phyloP scores from a whole-genome alignment of 345 rosid species.

The Salix arbutifolia region DNA sequence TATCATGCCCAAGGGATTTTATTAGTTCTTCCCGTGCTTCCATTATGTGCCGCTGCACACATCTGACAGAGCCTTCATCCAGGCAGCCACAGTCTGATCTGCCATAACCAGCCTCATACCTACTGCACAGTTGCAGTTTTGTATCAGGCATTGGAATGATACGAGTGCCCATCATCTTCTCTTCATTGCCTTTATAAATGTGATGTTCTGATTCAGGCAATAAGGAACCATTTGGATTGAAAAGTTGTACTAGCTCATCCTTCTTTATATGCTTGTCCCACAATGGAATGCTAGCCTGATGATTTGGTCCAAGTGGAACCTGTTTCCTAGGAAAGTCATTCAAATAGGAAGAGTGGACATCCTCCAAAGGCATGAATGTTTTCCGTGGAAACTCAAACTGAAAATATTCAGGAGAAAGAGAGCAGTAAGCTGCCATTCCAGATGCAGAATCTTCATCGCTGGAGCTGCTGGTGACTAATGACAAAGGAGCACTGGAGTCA shows the following conservation, averaged over 20 bases:
- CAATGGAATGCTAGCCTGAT: slow-evolving; percentile 23
- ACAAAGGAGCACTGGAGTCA: slow-evolving; percentile 8
- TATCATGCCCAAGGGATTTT: slow-evolving; percentile 47
- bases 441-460: slow-evolving; percentile 26
- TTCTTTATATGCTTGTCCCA: slow-evolving; percentile 15
- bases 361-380: background rate
- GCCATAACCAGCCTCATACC: slow-evolving; percentile 24
- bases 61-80: slow-evolving; percentile 57
- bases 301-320: slow-evolving; percentile 25
- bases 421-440: slow-evolving; percentile 17
- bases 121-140: background rate
- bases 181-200: background rate
- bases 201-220: background rate
- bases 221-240: slow-evolving; percentile 4
- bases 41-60: slow-evolving; percentile 53
- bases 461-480: slow-evolving; percentile 35
- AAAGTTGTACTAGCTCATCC: slow-evolving; percentile 8
- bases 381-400: slow-evolving; percentile 25
- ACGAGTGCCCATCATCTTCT: slow-evolving; percentile 14
- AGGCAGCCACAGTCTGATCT: slow-evolving; percentile 45
- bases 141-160: slow-evolving; percentile 9
- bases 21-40: slow-evolving; percentile 51
- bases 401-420: slow-evolving; percentile 30
- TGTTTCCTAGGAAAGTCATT: slow-evolving; percentile 13
- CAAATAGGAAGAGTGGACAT: background rate